Evolutionary conservation across 192 early-diverging fungal species (phyloP).

Genomic region (Funneliformis geosporum): DNA sequence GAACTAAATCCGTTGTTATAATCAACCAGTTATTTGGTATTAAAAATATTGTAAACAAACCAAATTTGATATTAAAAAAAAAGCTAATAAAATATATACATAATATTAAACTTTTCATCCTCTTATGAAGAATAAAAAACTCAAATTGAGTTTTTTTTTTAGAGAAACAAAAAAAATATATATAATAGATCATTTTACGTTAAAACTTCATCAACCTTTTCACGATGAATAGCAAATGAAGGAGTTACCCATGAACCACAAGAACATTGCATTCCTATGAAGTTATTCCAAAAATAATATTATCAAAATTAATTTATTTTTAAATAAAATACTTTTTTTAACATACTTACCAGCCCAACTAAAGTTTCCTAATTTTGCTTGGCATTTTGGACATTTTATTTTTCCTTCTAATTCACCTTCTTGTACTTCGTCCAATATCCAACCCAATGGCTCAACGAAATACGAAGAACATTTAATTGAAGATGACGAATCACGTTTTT

Average conservation of each 20-base stretch:
- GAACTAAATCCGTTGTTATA: too few species aligned
- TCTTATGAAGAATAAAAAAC: too few species aligned
- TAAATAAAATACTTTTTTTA: too few species aligned
- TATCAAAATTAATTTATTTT: too few species aligned
- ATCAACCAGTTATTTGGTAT: too few species aligned
- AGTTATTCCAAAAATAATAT: too few species aligned
- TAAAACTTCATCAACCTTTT: constrained; percentile 65
- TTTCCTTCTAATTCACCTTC: constrained; percentile 57
- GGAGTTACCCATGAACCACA: constrained; percentile 83
- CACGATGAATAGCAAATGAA: constrained; percentile 75
- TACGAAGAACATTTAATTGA: constrained; percentile 62
- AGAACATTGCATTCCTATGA: constrained; percentile 62
- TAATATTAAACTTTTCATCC: too few species aligned
- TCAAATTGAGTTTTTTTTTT: too few species aligned
- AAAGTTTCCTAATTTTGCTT: constrained; percentile 75
- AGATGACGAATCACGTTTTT: constrained; percentile 60
- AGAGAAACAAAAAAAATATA: too few species aligned
- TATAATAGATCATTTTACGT: not conserved
- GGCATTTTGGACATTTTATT: constrained; percentile 78
- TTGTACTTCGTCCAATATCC: constrained; percentile 65
- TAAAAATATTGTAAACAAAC: too few species aligned
- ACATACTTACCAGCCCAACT: constrained; percentile 69
- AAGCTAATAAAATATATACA: too few species aligned
- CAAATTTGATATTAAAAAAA: too few species aligned
- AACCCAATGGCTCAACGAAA: constrained; percentile 84